These are phyloP conservation scores for Melastoma candidum DNA, from an alignment of 441 rosid species.

Conservation along the genomic window DNA sequence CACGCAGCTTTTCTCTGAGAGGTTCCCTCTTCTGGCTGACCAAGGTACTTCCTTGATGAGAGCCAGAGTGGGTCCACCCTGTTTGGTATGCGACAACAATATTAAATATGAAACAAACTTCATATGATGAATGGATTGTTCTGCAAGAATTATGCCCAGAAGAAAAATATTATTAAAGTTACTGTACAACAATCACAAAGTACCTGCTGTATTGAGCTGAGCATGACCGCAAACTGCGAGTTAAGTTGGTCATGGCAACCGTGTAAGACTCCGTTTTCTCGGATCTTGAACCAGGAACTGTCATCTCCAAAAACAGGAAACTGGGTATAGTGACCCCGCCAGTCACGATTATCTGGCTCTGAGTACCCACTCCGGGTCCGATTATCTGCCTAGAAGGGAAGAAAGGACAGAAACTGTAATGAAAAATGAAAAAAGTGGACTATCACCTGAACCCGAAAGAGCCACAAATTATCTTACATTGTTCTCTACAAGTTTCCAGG, in stretches of 20 bases:
- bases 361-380: slow-evolving; percentile 53
- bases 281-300: slow-evolving; percentile 48
- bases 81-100: slow-evolving; percentile 6
- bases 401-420: too few species aligned
- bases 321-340: slow-evolving; percentile 69
- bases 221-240: slow-evolving; percentile 34
- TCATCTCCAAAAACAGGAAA: slow-evolving; percentile 52
- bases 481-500: slow-evolving; percentile 62
- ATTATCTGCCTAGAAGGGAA: slow-evolving; percentile 23
- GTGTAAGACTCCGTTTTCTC: slow-evolving; percentile 38
- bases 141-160: not conserved
- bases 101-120: slow-evolving; percentile 7
- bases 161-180: not conserved
- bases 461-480: slow-evolving; percentile 32
- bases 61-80: slow-evolving; percentile 64
- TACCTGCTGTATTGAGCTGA: slow-evolving; percentile 40
- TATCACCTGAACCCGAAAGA: not conserved
- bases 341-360: slow-evolving; percentile 84
- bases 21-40: slow-evolving; percentile 69
- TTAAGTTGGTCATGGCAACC: slow-evolving; percentile 50
- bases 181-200: not conserved
- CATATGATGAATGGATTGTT: not conserved
- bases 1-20: slow-evolving; percentile 73
- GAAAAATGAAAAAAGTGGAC: too few species aligned
- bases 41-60: slow-evolving; percentile 83